Base-by-base conservation (phyloP, 768 basidiomycete genomes). In the Tricholoma flavovirens region DNA sequence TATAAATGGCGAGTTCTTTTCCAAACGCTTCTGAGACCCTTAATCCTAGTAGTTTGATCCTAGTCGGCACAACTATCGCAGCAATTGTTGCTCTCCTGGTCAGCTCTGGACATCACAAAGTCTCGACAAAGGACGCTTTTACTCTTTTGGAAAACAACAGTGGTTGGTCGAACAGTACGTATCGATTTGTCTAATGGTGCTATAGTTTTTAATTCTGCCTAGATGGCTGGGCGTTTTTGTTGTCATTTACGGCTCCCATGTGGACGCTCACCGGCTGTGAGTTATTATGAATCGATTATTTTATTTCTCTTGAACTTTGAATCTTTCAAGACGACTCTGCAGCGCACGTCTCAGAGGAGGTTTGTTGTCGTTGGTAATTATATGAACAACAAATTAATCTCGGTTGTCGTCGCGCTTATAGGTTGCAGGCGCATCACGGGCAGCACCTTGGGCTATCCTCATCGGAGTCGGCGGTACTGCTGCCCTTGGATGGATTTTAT, bases 231-330 rank as follows among this genome's bases (percentile, higher is more conserved):
- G 84, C 86, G 1, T 88, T 88, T 66, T 73, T 88, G 59, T 66
- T 88, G 45, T 77, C 87, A 0, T 88, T 89, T 64, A 87, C 86
- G 0, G 75, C 87, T 1, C 84, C 86, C 0, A 88, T 88, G 87
- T 88, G 87, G 87, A 87, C 86, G 3, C 69, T 89, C 54, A 88
- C 87, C 2, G 87, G 87, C 58, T 89, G 87, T 87, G 54, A 61
- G 84, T 68, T 22, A 5, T 38, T 33, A 32, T 54, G 5, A 36
- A 42, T 17, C 30, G 24, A 12, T 36, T 40, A 45, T 30, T 8
- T 8, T 17, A 15, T 49, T 21, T 9, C 53, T n/a, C 19, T 56
- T n/a, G 19, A 59, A 57, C 24, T 26, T 51, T 40, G 58, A 12
- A 10, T 19, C 36, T 17, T 22, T 49, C 22, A 59, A 88, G 87